Base-by-base conservation (phyloP, 805 yeast genomes). In the Ogataea degrootiae region DNA sequence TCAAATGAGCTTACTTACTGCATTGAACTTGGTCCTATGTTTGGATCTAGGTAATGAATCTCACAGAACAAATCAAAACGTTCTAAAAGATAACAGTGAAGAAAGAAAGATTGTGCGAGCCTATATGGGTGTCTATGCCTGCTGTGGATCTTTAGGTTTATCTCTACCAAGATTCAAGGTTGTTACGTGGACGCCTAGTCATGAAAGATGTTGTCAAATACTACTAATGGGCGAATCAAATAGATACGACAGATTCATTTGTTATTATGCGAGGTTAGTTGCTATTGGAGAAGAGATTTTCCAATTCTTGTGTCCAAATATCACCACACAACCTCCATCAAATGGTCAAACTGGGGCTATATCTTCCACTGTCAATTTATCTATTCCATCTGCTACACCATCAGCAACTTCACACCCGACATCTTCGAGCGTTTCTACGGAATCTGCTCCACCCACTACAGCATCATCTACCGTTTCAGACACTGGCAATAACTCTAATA, bases 81-180 rank as follows among this genome's bases (percentile, higher is more conserved):
- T 63, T 9, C 54, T 67, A 39, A 47, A 48, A 15, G 64, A 63
- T 44, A 56, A 49, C 36, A 56, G 67, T 3, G 60, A 62, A 43
- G 74, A 70, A 48, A 48, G 72, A 21, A 64, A 64, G 39, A 56
- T 70, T 29, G 50, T 77, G 19, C 58, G 83, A 34, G 64, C 75
- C 0, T 72, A 71, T 50, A 59, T 77, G 52, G 73, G 76, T 45
- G 76, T 76, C 9, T 78, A 76, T 57, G 63, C 75, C 36, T 72
- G 76, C 50, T 75, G 79, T 59, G 80, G 79, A 2, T 72, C 77
- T 4, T 61, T 78, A 34, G 80, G 77, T 6, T 61, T 78, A 35
- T 71, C 79, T 5, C 63, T 78, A 42, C 78, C 80, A 7, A 62
- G 79, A 43, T 78, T 76, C 56, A 75, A 71, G 53, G 66, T 74